phyloP scores from a whole-genome alignment of 108 stramenopile genomes.

The Skeletonema tropicum region DNA sequence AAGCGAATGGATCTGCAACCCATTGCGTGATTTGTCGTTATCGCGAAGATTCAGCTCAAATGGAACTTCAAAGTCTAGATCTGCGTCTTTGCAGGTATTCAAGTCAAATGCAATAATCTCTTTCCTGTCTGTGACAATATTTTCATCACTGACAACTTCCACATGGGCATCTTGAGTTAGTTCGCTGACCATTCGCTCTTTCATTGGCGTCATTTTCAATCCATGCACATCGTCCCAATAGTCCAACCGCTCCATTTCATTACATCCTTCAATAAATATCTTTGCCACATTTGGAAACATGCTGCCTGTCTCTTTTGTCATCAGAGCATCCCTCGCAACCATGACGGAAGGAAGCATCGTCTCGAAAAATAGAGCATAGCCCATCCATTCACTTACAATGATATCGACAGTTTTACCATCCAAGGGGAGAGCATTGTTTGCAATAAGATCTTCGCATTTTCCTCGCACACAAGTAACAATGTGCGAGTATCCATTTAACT shows the following conservation, averaged over 20 bases:
- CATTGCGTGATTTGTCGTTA: not conserved
- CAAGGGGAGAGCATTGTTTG: conserved; percentile 42
- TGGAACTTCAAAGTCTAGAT: conserved; percentile 57
- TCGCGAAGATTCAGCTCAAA: conserved; percentile 38
- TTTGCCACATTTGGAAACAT: conserved; percentile 60
- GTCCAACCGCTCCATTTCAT: conserved; percentile 32
- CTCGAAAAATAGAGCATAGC: conserved; percentile 91
- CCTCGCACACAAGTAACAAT: conserved; percentile 60
- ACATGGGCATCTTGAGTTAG: conserved; percentile 62
- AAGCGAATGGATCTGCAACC: conserved; percentile 61
- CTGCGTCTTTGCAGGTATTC: conserved; percentile 69
- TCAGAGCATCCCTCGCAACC: conserved; percentile 66
- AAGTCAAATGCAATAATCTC: conserved; percentile 68
- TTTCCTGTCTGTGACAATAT: conserved; percentile 59
- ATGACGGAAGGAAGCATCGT: conserved; percentile 89
- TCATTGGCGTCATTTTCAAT: conserved; percentile 84
- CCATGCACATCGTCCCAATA: conserved; percentile 87
- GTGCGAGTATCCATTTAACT: conserved; percentile 66
- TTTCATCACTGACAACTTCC: conserved; percentile 65
- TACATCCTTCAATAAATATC: conserved; percentile 56
- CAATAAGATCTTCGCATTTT: conserved; percentile 71
- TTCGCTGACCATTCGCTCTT: conserved; percentile 69
- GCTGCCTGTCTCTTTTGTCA: conserved; percentile 45
- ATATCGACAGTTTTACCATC: conserved; percentile 73
- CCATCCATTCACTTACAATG: conserved; percentile 94